Base-by-base conservation (phyloP, 768 basidiomycete species). In the Daedalea quercina region DNA sequence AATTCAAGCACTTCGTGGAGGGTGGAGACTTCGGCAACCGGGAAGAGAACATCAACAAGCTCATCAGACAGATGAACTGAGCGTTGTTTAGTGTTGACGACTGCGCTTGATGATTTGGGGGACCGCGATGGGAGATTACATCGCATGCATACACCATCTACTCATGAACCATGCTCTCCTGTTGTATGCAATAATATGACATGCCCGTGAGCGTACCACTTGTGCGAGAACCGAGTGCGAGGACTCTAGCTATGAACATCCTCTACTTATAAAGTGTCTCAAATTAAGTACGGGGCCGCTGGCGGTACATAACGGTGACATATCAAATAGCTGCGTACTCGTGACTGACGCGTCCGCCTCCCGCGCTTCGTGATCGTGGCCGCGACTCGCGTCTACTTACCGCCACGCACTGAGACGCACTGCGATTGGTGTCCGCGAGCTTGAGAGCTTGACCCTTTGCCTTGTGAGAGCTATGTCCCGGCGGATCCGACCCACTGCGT, bases 11-110 rank as follows among this genome's bases (percentile, higher is more conserved):
- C 76, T 96, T 79, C 69, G 82, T 96, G 56, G 82, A 94, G 80
- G 94, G 94, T 65, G 94, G 94, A 74, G 94, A 96, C 78, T 90
- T 93, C 69, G 96, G 96, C 73, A 85, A 97, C 79, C 86, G 96
- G 70, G 95, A 98, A 76, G 75, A 75, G 64, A 90, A 90, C 80
- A 98, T 99, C 80, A 95, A 96, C 84, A 87, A 87, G 73, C 92
- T 98, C 73, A 83, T 99, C 73, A 80, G 92, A 53, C 88, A 92
- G 75, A 93, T 93, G 90, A 93, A 93, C 75, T 93, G 65, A 73
- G 63, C 35, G 23, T 49, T 8, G 28, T 12, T 6, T 15, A 31
- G 48, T 19, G 34, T 49, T 11, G 48, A 8, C 19, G 37, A 6
- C 19, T 6, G 17, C 7, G 35, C 22, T 49, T 47, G 46, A 11